A percentile compares a stretch with the other conserved stretches of the same genome.
phyloP scores from a whole-genome alignment of 495 filamentous ascomycete species.

The Talaromyces trachyspermus region DNA sequence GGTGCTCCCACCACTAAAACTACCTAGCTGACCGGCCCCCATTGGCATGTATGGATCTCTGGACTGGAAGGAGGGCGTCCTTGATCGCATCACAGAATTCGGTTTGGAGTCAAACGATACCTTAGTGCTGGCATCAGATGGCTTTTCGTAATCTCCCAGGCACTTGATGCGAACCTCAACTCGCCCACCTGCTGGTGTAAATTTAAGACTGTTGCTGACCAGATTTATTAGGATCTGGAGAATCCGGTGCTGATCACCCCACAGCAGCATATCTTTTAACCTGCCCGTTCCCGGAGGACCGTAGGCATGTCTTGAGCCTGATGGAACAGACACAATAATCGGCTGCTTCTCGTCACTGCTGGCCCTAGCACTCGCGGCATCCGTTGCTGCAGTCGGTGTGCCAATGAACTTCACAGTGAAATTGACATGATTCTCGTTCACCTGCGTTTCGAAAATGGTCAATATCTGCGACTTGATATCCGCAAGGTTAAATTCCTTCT shows the following conservation, averaged over 20 bases:
- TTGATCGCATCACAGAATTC: conserved; percentile 8
- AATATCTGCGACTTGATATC: conserved; percentile 73
- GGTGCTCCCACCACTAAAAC: not conserved
- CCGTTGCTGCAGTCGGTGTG: conserved; percentile 33
- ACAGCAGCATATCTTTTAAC: conserved; percentile 68
- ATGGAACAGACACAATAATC: conserved; percentile 6
- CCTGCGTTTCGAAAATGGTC: conserved; percentile 85
- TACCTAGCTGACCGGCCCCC: too few species aligned
- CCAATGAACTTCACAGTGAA: conserved; percentile 64
- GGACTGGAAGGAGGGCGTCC: conserved; percentile 8
- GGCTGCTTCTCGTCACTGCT: conserved; percentile 28
- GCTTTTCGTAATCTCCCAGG: conserved; percentile 31
- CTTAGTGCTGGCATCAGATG: conserved; percentile 12
- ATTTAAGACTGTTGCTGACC: conserved; percentile 87
- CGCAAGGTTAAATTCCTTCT: conserved; percentile 73
- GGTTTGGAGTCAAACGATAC: conserved; percentile 8
- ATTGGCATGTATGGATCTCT: not conserved
- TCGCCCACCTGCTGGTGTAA: conserved; percentile 71
- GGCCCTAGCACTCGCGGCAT: conserved; percentile 16
- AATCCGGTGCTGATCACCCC: conserved; percentile 87
- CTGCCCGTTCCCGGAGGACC: conserved; percentile 55
- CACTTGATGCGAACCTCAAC: conserved; percentile 71
- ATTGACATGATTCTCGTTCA: conserved; percentile 65
- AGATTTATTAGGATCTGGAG: conserved; percentile 88
- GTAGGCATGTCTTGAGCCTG: conserved; percentile 28